phyloP scores from a whole-genome alignment of 2,329 filamentous ascomycete genomes.

The Didymella pomorum region DNA sequence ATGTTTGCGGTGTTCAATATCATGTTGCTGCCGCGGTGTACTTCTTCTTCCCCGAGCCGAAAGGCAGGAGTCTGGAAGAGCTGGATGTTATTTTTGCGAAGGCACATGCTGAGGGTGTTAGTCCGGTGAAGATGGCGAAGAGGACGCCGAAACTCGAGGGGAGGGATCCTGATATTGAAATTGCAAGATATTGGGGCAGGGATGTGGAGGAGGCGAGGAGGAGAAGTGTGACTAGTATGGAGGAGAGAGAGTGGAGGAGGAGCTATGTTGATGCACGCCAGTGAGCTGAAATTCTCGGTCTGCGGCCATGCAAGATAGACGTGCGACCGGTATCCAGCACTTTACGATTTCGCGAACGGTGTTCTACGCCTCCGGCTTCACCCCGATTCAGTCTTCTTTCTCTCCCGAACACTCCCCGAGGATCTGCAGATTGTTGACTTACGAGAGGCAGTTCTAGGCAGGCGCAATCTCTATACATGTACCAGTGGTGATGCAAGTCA shows the following conservation, averaged over 20 bases:
- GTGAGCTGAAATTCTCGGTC: background rate
- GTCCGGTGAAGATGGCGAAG: slow-evolving; percentile 59
- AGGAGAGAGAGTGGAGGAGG: slow-evolving; percentile 5
- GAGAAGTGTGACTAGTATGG: slow-evolving; percentile 2
- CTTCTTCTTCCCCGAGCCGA: slow-evolving; percentile 69
- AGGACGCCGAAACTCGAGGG: slow-evolving; percentile 55
- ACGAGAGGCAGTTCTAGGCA: too few species aligned
- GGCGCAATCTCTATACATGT: too few species aligned
- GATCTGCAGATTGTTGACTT: background rate
- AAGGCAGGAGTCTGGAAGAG: slow-evolving; percentile 53
- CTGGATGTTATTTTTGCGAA: slow-evolving; percentile 70
- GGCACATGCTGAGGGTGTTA: slow-evolving; percentile 55
- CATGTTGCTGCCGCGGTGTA: slow-evolving; percentile 64
- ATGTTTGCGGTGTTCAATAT: slow-evolving; percentile 66
- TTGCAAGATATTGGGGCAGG: slow-evolving; percentile 16
- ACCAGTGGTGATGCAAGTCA: background rate
- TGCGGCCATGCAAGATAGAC: background rate
- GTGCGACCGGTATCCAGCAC: too few species aligned
- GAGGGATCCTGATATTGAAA: slow-evolving; percentile 9
- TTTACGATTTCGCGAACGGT: background rate
- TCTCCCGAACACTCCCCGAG: background rate
- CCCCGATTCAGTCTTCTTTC: background rate
- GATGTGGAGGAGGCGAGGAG: slow-evolving; percentile 8
- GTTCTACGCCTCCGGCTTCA: too few species aligned
- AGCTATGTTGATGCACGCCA: background rate